Evolutionary conservation across 208 protist species (phyloP).

Genomic region (Leishmania amazonensis): DNA sequence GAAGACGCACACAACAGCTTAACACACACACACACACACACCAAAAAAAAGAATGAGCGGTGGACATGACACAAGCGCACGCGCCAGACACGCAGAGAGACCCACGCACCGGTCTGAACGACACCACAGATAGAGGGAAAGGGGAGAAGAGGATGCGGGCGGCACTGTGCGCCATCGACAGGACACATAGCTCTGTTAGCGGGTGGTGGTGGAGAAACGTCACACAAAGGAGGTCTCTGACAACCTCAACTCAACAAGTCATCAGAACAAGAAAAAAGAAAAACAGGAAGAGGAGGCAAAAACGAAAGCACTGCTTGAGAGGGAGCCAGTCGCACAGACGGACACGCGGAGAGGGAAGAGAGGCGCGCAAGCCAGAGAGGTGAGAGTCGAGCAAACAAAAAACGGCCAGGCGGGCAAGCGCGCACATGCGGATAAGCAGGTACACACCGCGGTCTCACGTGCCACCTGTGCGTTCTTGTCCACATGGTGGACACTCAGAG

Average conservation of each 20-base stretch:
- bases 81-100: not conserved
- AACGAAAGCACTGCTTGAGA: not conserved
- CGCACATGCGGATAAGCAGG: not conserved
- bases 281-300: not conserved
- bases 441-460: not conserved
- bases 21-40: too few relatives aligned
- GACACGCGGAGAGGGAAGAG: not conserved
- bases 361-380: not conserved
- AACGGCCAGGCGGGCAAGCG: not conserved
- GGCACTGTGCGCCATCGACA: not conserved
- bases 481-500: not conserved
- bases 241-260: not conserved
- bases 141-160: not conserved
- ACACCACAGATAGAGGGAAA: not conserved
- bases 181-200: not conserved
- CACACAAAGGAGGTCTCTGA: not conserved
- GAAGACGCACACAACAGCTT: not conserved
- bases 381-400: not conserved
- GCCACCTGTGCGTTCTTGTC: not conserved
- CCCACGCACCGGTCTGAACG: not conserved
- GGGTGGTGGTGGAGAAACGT: not conserved
- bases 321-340: not conserved
- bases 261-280: not conserved
- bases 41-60: not conserved
- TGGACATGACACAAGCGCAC: not conserved